Evolutionary conservation across 805 yeast genomes (phyloP).

Genomic region (Groenewaldozyma tartarivorans): DNA sequence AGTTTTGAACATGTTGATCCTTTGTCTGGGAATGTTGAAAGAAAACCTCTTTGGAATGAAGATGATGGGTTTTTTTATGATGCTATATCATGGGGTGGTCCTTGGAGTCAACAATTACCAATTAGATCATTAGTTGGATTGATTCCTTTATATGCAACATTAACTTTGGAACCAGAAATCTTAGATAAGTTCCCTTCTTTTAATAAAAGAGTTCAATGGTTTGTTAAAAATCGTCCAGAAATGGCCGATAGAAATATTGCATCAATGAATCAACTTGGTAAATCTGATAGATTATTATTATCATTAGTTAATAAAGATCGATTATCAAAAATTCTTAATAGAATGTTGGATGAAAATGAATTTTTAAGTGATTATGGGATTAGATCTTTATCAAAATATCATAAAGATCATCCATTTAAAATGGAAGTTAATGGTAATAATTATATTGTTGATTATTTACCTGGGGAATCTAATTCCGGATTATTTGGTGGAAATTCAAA

Average conservation of each 20-base stretch:
- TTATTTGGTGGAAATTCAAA: conserved; percentile 95
- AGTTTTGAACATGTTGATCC: conserved; percentile 40
- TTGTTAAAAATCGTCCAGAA: conserved; percentile 55
- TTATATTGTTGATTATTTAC: conserved; percentile 63
- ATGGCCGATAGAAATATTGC: conserved; percentile 79
- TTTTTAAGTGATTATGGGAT: conserved; percentile 79
- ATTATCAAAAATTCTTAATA: conserved; percentile 58
- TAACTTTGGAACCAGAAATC: conserved; percentile 79
- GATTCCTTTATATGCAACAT: conserved; percentile 81
- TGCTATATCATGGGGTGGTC: conserved; percentile 75
- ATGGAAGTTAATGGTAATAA: conserved; percentile 74
- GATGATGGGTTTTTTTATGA: conserved; percentile 83
- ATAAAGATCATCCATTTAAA: conserved; percentile 71
- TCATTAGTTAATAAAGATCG: conserved; percentile 78
- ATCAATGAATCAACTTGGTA: conserved; percentile 67
- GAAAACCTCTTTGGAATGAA: conserved; percentile 79
- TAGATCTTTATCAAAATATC: conserved; percentile 79
- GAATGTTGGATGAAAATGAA: conserved; percentile 80
- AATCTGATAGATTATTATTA: conserved; percentile 69
- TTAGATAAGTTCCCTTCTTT: conserved; percentile 72
- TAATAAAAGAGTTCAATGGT: conserved; percentile 77
- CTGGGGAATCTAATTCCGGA: conserved; percentile 87
- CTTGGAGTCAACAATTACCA: conserved; percentile 56
- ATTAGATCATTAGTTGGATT: conserved; percentile 85
- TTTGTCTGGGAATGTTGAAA: conserved; percentile 35